These are phyloP conservation scores for Mycena alexandri DNA, from an alignment of 768 basidiomycete species.

Conservation along the genomic window DNA sequence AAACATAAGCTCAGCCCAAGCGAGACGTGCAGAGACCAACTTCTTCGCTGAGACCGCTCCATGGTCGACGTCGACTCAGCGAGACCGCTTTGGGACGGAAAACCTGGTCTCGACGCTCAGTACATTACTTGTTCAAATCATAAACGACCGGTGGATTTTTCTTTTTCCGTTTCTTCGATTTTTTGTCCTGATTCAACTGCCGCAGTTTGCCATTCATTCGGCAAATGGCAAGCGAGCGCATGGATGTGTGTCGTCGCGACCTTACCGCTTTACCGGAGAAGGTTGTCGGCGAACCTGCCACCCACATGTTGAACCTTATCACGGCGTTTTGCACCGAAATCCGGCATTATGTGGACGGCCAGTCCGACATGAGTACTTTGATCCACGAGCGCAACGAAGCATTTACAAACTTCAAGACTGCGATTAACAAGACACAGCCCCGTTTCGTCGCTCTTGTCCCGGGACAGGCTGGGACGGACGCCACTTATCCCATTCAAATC, in stretches of 20 bases:
- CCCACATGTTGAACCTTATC: slow-evolving; percentile 51
- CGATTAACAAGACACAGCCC: slow-evolving; percentile 50
- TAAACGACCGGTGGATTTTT: slow-evolving; percentile 38
- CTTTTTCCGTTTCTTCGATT: background rate
- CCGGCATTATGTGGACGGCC: slow-evolving; percentile 46
- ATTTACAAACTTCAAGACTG: slow-evolving; percentile 46
- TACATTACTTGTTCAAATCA: slow-evolving; percentile 51
- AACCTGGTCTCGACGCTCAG: slow-evolving; percentile 52
- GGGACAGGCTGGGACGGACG: slow-evolving; percentile 11
- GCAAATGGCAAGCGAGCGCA: slow-evolving; percentile 45
- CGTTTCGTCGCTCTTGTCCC: slow-evolving; percentile 48
- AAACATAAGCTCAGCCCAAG: slow-evolving; percentile 45
- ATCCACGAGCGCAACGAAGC: slow-evolving; percentile 48
- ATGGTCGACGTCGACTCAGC: slow-evolving; percentile 48
- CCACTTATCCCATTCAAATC: slow-evolving; percentile 28
- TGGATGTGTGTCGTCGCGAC: slow-evolving; percentile 45
- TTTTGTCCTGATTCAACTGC: background rate
- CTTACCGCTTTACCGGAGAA: slow-evolving; percentile 45
- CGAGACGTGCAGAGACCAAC: slow-evolving; percentile 49
- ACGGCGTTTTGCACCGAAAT: slow-evolving; percentile 50
- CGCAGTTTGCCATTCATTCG: slow-evolving; percentile 37
- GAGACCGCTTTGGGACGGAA: slow-evolving; percentile 51
- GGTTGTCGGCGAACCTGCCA: slow-evolving; percentile 51
- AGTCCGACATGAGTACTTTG: slow-evolving; percentile 40
- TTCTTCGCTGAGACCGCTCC: slow-evolving; percentile 53